Base-by-base conservation (phyloP, 2,329 filamentous ascomycete genomes). In the Sphaceloma murrayae region DNA sequence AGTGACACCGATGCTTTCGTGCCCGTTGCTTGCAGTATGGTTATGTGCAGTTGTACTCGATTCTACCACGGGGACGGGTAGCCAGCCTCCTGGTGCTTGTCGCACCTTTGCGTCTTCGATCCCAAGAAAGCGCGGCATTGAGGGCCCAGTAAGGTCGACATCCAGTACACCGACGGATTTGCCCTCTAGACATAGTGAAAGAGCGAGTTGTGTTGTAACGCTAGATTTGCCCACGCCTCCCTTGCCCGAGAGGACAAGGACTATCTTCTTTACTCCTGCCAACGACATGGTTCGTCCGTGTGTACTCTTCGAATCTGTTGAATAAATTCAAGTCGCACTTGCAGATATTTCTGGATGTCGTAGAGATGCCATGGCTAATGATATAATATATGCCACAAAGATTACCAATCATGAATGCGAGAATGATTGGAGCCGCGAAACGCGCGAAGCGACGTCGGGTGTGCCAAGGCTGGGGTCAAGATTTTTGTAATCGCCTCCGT, bases 191-290 rank as follows among this genome's bases (percentile, higher is more conserved):
- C 86, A 81, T 22, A 98, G 78, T 0, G 88, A 87, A 27, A 98
- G 76, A 6, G 91, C 91, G 11, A 98, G 79, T 62, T 98, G 91
- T 1, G 89, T 93, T 1, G 91, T 96, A n/a, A 95, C 80, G 43
- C 87, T 94, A 32, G 89, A 96, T 70, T 98, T 98, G 47, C 91
- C 91, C 14, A 98, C 91, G 54, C 91, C 91, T 58, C 91, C 91
- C 74, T 98, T 98, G 55, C 91, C 91, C 9, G 91, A 96, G 36
- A 98, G 81, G 50, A 85, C 83, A 54, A 91, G 74, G 52, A 87
- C 71, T 51, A 91, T 81, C 59, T 88, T 79, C 56, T 85, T 82
- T 56, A 89, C 74, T 54, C 80, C 80, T 44, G 74, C 63, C 19
- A 84, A 70, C 49, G 78, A 81, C 78, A 82, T 64, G 46, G 29